These are phyloP conservation scores for Oryza officinalis DNA, from an alignment of 176 grass and related monocot species.

Conservation along the genomic window DNA sequence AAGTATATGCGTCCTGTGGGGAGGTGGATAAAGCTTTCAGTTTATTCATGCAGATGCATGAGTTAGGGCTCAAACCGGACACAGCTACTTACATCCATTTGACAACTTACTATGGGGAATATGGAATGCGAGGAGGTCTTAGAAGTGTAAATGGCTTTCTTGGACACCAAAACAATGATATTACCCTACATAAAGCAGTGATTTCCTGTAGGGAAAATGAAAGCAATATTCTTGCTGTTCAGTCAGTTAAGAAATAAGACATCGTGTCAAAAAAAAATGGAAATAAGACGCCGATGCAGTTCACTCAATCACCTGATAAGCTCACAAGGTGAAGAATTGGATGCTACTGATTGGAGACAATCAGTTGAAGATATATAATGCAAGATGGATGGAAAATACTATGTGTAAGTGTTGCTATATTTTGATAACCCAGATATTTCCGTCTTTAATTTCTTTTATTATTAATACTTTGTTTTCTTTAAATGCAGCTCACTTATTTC, in stretches of 20 bases:
- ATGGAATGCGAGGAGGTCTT: slow-evolving; percentile 49
- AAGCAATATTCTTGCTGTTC: slow-evolving; percentile 48
- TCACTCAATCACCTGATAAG: background rate
- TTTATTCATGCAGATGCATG: slow-evolving; percentile 63
- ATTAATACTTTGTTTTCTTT: background rate
- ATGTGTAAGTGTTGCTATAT: slow-evolving; percentile 1
- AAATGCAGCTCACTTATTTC: background rate
- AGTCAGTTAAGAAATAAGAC: slow-evolving; percentile 61
- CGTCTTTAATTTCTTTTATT: background rate
- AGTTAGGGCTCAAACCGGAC: slow-evolving; percentile 52
- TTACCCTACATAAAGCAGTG: slow-evolving; percentile 39
- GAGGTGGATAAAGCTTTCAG: slow-evolving; percentile 64
- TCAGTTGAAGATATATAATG: slow-evolving; percentile 20
- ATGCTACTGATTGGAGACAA: slow-evolving; percentile 8
- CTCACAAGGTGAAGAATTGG: slow-evolving; percentile 25
- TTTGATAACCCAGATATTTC: background rate
- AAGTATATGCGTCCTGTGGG: slow-evolving; percentile 52
- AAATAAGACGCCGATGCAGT: slow-evolving; percentile 44
- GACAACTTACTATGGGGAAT: slow-evolving; percentile 46
- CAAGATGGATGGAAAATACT: background rate
- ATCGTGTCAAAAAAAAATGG: too few relatives aligned
- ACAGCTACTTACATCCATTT: slow-evolving; percentile 53
- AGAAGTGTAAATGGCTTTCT: slow-evolving; percentile 53
- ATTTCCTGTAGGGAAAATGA: slow-evolving; percentile 40
- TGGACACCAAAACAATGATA: slow-evolving; percentile 38